Evolutionary conservation across 2,329 filamentous ascomycete genomes (phyloP).

Genomic region (Sarocladium strictum): DNA sequence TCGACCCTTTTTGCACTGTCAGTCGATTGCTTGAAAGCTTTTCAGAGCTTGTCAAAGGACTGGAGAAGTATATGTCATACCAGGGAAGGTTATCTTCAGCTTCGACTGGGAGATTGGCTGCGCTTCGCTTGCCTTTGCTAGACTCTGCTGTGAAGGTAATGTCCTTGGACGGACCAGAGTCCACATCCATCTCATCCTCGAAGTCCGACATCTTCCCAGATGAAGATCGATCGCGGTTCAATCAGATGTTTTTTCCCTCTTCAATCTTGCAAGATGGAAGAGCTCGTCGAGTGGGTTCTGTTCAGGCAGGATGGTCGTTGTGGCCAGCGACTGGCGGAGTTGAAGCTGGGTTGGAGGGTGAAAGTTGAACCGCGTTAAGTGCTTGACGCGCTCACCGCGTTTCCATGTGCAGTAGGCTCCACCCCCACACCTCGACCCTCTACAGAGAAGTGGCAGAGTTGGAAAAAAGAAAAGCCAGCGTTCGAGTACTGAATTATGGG

Average conservation of each 20-base stretch:
- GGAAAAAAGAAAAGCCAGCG: no score
- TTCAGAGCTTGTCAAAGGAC: not conserved
- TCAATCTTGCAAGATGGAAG: no score
- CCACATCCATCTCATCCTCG: conserved; percentile 57
- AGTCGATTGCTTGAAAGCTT: not conserved
- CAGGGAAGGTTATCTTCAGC: conserved; percentile 92
- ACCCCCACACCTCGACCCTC: no score
- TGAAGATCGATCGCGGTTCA: not conserved
- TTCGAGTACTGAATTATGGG: no score
- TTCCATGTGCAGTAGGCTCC: not conserved
- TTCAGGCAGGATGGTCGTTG: not conserved
- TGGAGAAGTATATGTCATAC: conserved; percentile 37
- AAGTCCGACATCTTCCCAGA: conserved; percentile 48
- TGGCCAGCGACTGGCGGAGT: conserved; percentile 10
- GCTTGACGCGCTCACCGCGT: conserved; percentile 7
- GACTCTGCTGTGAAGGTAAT: conserved; percentile 68
- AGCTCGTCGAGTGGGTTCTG: no score
- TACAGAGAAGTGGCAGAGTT: no score
- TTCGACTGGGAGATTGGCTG: conserved; percentile 88
- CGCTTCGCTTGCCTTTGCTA: conserved; percentile 84
- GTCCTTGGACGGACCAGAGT: conserved; percentile 40
- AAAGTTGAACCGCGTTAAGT: conserved; percentile 13
- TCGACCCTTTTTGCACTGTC: conserved; percentile 59
- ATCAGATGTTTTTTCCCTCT: not conserved
- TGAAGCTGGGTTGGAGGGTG: conserved; percentile 19